These are phyloP conservation scores for Neonectria hederae DNA, from an alignment of 2,329 filamentous ascomycete species.

Conservation along the genomic window DNA sequence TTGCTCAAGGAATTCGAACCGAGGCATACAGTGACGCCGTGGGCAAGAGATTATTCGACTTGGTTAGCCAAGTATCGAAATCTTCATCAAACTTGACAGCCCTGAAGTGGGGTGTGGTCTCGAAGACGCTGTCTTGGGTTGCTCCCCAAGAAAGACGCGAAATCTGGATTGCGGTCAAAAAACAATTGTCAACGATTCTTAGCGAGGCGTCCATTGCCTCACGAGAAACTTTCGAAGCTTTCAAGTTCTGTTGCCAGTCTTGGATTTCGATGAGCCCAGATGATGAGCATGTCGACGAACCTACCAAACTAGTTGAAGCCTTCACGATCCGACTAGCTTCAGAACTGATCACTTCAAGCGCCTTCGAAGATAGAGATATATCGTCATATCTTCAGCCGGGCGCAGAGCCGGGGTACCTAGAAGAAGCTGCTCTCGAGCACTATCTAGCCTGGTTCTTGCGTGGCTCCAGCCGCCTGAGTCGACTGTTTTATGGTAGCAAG, in stretches of 20 bases:
- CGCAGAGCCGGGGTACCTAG: conserved; percentile 35
- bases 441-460: conserved; percentile 49
- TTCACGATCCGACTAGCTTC: conserved; percentile 48
- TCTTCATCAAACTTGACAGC: conserved; percentile 45
- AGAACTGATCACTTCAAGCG: conserved; percentile 40
- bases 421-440: conserved; percentile 42
- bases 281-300: conserved; percentile 41
- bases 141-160: conserved; percentile 41
- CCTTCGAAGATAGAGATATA: conserved; percentile 37
- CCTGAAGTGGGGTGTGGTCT: conserved; percentile 54
- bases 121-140: conserved; percentile 49
- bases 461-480: conserved; percentile 46
- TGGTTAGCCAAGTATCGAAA: conserved; percentile 44
- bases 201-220: conserved; percentile 46
- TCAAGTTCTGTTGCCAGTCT: conserved; percentile 51
- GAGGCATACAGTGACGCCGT: conserved; percentile 56
- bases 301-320: conserved; percentile 45
- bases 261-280: conserved; percentile 54
- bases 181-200: conserved; percentile 47
- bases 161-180: conserved; percentile 48
- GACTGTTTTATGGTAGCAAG: conserved; percentile 41
- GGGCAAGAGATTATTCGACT: conserved; percentile 50
- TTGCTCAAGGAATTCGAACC: conserved; percentile 53
- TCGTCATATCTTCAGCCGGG: conserved; percentile 26
- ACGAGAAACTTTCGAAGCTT: conserved; percentile 52